Percentiles rank a stretch among this genome's conserved stretches.
These are phyloP conservation scores for Leucosporidium scottii DNA, from an alignment of 768 basidiomycete genomes.

Conservation along the genomic window DNA sequence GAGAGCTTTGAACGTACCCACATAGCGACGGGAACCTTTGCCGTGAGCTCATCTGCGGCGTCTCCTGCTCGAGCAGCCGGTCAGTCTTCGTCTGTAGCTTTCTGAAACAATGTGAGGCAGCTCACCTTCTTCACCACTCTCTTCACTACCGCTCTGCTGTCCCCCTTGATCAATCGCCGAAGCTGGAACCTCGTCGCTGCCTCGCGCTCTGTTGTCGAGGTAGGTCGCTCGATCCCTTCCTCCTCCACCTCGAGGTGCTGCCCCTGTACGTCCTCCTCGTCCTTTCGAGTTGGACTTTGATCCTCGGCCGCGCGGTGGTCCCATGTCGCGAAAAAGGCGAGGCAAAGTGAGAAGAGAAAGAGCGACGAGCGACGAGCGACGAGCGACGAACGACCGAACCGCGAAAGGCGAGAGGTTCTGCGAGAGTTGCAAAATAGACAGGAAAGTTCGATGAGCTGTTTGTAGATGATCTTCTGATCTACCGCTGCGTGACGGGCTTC, in stretches of 20 bases:
- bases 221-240: constrained; percentile 16
- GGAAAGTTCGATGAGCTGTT: too few species aligned
- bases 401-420: too few species aligned
- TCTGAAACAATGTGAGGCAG: background rate
- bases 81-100: background rate
- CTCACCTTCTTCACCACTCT: background rate
- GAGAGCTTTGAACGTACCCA: constrained; percentile 9
- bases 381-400: too few species aligned
- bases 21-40: constrained; percentile 24
- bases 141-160: background rate
- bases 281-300: background rate
- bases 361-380: too few species aligned
- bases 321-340: background rate
- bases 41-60: constrained; percentile 1
- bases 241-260: constrained; percentile 8
- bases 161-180: constrained; percentile 16
- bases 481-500: too few species aligned
- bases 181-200: constrained; percentile 16
- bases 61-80: background rate
- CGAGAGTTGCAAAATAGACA: too few species aligned
- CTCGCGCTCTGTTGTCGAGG: background rate
- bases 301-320: constrained; percentile 6
- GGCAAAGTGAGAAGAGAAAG: background rate
- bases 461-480: too few species aligned
- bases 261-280: background rate